These are phyloP conservation scores for Boletus rubescentipes DNA, from an alignment of 768 basidiomycete species.

Conservation along the genomic window DNA sequence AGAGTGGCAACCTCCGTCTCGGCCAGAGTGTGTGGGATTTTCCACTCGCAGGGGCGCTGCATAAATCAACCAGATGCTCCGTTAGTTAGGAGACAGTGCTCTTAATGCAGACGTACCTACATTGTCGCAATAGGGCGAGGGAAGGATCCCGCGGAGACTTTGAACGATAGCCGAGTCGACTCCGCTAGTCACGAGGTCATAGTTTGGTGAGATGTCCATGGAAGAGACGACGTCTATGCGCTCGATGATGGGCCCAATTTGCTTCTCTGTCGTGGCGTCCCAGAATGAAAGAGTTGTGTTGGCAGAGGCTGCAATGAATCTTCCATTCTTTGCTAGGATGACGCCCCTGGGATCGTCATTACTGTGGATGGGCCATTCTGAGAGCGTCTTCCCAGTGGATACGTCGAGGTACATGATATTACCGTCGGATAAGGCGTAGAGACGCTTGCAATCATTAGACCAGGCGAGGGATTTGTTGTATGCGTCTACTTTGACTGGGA, in stretches of 20 bases:
- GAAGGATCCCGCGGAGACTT: slow-evolving; percentile 7
- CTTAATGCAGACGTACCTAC: neutral
- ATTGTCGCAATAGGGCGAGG: neutral
- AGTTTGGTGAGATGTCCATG: slow-evolving; percentile 7
- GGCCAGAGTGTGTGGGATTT: neutral
- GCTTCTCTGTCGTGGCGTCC: slow-evolving; percentile 7
- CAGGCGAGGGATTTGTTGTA: slow-evolving; percentile 10
- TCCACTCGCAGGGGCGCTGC: neutral
- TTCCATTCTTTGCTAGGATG: slow-evolving; percentile 1
- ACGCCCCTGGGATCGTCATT: neutral
- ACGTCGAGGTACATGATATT: slow-evolving; percentile 3
- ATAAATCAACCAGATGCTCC: neutral
- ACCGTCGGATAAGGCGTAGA: slow-evolving; percentile 6
- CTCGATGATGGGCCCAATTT: slow-evolving; percentile 9
- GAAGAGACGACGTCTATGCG: neutral
- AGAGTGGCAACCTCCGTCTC: neutral
- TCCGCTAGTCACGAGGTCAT: slow-evolving; percentile 1
- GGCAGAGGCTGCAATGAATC: slow-evolving; percentile 4
- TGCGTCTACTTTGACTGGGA: neutral
- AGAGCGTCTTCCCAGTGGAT: neutral
- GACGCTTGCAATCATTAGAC: neutral
- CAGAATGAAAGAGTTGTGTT: slow-evolving; percentile 10
- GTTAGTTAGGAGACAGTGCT: too few species aligned
- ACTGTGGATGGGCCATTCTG: slow-evolving; percentile 4
- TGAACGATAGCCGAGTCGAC: neutral